Evolutionary conservation across 495 filamentous ascomycete genomes (phyloP), one percentile per base, ranked within the genome.

Genomic region (Aspergillus ostianus): DNA sequence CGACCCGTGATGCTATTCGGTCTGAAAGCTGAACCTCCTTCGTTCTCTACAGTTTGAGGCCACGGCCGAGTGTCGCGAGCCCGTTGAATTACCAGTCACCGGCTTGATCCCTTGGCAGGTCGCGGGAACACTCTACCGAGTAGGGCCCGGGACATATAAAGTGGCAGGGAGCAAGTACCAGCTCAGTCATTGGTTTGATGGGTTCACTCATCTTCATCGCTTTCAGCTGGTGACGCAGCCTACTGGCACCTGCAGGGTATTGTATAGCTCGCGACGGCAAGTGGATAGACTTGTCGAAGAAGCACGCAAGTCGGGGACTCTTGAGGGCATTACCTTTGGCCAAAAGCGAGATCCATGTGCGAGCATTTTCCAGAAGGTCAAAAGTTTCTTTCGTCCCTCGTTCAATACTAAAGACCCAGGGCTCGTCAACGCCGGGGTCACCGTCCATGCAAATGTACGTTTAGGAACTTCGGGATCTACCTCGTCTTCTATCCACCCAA

Each of bases 181-280:
- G 8, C 53, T 53, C 27, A 56, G 49, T 54, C 57, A 64, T 46
- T 64, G 62, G 57, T 64, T 64, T 54, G 62, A 64, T 20, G 62
- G 62, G 3, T 64, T 64, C 30, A 19, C 47, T 3, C 27, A 45
- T n/a, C 27, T 64, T 5, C 62, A 64, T 29, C 57, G 62, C 6
- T 64, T 64, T 51, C 10, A 60, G 45, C 49, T 64, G 13, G 21
- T 53, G 15, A 44, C 55, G 2, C 53, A 50, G 17, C n/a, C 26
- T 6, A 48, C 46, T 7, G 57, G 61, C 1, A 48, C n/a, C 8
- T 64, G 56, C 48, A 51, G 47, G 45, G 61, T 63, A 17, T 26
- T 47, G 13, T 64, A 64, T 27, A 64, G 20, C 52, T 59, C 57
- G 6, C 52, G 61, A 15, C 12, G 57, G 30, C 61, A 64, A 30